Evolutionary conservation across 805 yeast species (phyloP), one percentile per base, ranked within the genome.

Genomic region (Teunomyces cretensis): DNA sequence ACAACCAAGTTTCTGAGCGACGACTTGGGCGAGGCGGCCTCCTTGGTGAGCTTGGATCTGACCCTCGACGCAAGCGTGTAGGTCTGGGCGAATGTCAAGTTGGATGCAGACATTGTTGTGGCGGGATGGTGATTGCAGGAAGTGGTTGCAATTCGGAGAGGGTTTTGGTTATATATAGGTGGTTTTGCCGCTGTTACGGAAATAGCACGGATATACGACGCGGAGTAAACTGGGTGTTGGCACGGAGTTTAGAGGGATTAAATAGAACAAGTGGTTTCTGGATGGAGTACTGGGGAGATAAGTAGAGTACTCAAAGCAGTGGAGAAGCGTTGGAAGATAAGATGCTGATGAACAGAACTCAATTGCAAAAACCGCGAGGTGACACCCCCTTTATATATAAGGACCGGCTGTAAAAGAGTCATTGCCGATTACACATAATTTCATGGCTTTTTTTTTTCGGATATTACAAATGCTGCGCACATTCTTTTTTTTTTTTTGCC

Each of bases 11-110:
- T 66, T 40, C 86, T 71, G 41, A 84, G 70, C 43, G 80, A 67
- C 27, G 83, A 76, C 53, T 81, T 84, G 11, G 76, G 75, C 50
- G 74, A 73, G 19, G 77, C 62, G 5, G 88, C 87, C 54, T 84
- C 87, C 44, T 65, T 69, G 36, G 86, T 80, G 19, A 84, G 74
- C 65, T 83, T 84, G 14, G 73, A 55, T 57, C 85, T 80, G 30
- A 85, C 91, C 53, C 71, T 76, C 33, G 84, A 75, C 17, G 89
- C 89, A 43, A 84, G 70, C 11, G 78, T 56, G 61, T 81, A 84
- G 5, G 86, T 70, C 47, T 81, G 79, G 2, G 81, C 72, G 57
- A 74, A 65, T n/a, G 76, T 40, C 39, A 43, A 35, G 38, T 35
- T 35, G 15, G 22, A 17, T n/a, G 28, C n/a, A n/a, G 42, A 39